A percentile compares a stretch with the other conserved stretches of the same genome.
These are phyloP conservation scores for Blastomyces parvus DNA, from an alignment of 2,329 filamentous ascomycete genomes.

Conservation along the genomic window DNA sequence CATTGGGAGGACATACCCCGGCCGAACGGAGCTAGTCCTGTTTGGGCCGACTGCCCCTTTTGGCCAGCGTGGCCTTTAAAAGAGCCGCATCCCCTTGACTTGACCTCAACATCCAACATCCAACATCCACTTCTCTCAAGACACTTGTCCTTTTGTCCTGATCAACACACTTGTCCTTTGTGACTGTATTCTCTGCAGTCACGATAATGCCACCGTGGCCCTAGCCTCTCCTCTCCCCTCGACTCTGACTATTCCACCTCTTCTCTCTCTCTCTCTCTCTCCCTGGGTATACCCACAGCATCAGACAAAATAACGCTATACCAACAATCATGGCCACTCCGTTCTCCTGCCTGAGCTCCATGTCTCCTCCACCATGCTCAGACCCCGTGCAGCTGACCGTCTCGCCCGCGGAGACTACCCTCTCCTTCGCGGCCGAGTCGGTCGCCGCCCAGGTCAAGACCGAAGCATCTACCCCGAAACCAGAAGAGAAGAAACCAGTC, in stretches of 20 bases:
- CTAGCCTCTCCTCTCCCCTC: slow-evolving; percentile 15
- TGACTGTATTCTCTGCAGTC: too few species aligned
- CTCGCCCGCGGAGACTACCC: slow-evolving; percentile 27
- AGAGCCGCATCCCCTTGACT: slow-evolving; percentile 20
- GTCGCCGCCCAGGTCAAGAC: not conserved
- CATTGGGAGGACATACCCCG: not conserved
- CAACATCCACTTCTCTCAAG: not conserved
- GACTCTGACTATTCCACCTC: too few species aligned
- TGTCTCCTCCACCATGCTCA: slow-evolving; percentile 25
- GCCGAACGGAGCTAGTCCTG: too few species aligned
- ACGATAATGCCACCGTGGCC: slow-evolving; percentile 30
- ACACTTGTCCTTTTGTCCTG: too few species aligned
- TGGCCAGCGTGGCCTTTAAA: slow-evolving; percentile 32
- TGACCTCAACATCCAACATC: slow-evolving; percentile 10
- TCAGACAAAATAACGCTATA: too few species aligned
- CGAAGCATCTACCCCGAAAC: slow-evolving; percentile 13
- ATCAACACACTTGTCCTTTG: too few species aligned
- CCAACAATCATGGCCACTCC: slow-evolving; percentile 25
- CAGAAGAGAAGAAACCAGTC: slow-evolving; percentile 57
- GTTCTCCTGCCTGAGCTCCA: slow-evolving; percentile 26
- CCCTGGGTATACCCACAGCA: too few species aligned
- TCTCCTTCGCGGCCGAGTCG: slow-evolving; percentile 31
- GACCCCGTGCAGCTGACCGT: slow-evolving; percentile 32
- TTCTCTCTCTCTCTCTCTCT: too few species aligned
- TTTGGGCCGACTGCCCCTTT: too few species aligned